Conservation (phyloP, 2,329 filamentous ascomycete genomes). For the Hypomyces perniciosus region DNA sequence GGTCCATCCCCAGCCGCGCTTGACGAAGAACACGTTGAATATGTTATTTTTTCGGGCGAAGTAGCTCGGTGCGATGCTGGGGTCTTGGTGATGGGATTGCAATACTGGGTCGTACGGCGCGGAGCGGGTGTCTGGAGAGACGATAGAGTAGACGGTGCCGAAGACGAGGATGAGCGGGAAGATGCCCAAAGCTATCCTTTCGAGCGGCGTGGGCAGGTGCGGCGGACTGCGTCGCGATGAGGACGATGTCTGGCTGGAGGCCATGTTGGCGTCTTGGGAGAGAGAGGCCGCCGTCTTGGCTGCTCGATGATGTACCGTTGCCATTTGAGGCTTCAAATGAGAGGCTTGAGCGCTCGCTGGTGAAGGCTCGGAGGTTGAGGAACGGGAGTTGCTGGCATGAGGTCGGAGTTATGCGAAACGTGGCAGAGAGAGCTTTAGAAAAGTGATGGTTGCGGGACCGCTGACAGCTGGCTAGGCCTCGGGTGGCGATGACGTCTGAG, state of each 20-base stretch:
- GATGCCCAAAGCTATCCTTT: conserved; percentile 56
- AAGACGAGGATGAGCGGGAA: conserved; percentile 77
- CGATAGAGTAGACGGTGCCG: conserved; percentile 71
- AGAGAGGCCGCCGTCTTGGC: too few species aligned
- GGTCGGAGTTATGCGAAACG: background rate
- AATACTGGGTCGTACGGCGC: conserved; percentile 55
- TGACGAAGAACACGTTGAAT: conserved; percentile 91
- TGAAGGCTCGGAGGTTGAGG: background rate
- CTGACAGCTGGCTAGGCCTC: too few species aligned
- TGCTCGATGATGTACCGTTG: too few species aligned
- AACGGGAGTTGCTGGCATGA: background rate
- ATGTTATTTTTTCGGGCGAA: conserved; percentile 92
- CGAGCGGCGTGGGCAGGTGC: conserved; percentile 63
- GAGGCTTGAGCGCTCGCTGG: background rate
- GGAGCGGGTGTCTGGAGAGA: conserved; percentile 66
- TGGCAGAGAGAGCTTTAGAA: background rate
- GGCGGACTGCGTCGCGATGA: conserved; percentile 42
- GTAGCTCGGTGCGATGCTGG: conserved; percentile 64
- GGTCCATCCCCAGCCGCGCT: conserved; percentile 91
- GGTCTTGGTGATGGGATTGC: conserved; percentile 57
- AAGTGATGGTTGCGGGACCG: background rate
- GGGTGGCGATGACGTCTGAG: background rate
- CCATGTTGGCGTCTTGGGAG: background rate
- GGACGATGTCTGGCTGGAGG: conserved; percentile 11
- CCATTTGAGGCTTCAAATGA: background rate